Conservation (phyloP, 202 grass and related monocot genomes). For the Zizania palustris region DNA sequence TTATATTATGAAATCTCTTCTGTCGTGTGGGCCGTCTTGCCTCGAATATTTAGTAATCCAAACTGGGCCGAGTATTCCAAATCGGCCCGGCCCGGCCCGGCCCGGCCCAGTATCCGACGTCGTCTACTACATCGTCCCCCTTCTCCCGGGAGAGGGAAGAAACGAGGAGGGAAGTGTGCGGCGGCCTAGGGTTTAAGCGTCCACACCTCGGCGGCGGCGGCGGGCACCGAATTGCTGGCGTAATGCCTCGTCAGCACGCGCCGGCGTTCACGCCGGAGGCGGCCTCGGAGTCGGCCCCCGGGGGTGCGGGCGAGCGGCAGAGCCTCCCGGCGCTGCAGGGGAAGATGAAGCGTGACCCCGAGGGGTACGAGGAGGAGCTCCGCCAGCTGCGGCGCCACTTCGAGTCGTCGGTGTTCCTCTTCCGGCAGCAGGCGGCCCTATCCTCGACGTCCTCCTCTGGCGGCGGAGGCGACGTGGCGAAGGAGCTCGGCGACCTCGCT, state of each 20-base stretch:
- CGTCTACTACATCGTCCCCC: neutral
- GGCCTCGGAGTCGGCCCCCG: slow-evolving; percentile 41
- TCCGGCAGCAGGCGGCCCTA: slow-evolving; percentile 65
- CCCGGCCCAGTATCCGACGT: neutral
- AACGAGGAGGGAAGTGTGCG: neutral
- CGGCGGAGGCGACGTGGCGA: slow-evolving; percentile 59
- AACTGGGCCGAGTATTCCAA: neutral
- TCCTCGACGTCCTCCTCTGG: slow-evolving; percentile 33
- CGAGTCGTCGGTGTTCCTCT: slow-evolving; percentile 83
- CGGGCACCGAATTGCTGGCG: neutral
- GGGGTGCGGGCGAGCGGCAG: slow-evolving; percentile 44
- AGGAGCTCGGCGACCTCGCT: slow-evolving; percentile 83
- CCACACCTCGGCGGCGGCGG: slow-evolving; percentile 23
- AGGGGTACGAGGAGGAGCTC: slow-evolving; percentile 83
- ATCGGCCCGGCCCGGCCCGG: too few species aligned
- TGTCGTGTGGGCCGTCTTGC: too few species aligned
- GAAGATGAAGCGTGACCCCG: slow-evolving; percentile 93
- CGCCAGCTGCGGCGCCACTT: slow-evolving; percentile 74
- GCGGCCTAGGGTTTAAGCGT: slow-evolving; percentile 36
- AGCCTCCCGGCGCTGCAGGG: slow-evolving; percentile 72
- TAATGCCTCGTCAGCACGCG: slow-evolving; percentile 55
- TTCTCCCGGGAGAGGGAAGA: neutral
- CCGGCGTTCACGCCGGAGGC: slow-evolving; percentile 72
- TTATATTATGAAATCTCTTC: too few species aligned
- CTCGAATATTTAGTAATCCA: neutral